A percentile compares a stretch with the other conserved stretches of the same genome.
phyloP scores from a whole-genome alignment of 495 filamentous ascomycete genomes.

The Opeltia flavorubescens region DNA sequence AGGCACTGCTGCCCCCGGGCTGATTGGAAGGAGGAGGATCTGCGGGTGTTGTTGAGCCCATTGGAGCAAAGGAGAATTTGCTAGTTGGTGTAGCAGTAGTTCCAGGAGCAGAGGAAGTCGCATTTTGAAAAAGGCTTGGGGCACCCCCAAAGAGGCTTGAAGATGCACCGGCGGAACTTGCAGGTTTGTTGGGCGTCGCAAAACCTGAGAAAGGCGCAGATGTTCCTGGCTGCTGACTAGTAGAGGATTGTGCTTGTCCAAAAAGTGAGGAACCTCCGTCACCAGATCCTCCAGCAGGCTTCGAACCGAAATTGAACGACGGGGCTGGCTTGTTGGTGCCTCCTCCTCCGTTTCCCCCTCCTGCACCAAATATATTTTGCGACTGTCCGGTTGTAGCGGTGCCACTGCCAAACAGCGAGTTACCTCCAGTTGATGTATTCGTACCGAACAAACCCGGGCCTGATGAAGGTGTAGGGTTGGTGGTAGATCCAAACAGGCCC shows the following conservation, averaged over 20 bases:
- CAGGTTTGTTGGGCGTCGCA: conserved; percentile 27
- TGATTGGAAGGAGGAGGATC: conserved; percentile 20
- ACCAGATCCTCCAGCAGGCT: conserved; percentile 12
- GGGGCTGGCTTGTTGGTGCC: conserved; percentile 4
- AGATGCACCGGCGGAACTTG: conserved; percentile 22
- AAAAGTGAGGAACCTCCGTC: conserved; percentile 31
- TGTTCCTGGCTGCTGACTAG: conserved; percentile 13
- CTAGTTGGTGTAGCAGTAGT: conserved; percentile 15
- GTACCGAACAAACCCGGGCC: conserved; percentile 21
- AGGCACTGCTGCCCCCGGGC: conserved; percentile 3
- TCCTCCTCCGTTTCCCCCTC: background rate
- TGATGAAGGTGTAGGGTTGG: conserved; percentile 4
- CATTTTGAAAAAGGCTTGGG: conserved; percentile 6
- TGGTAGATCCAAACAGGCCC: conserved; percentile 28
- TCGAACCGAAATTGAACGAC: conserved; percentile 1
- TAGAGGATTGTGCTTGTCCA: conserved; percentile 17
- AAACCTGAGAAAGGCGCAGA: conserved; percentile 21
- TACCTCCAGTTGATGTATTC: conserved; percentile 3
- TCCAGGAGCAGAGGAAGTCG: conserved; percentile 6
- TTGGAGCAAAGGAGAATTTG: conserved; percentile 11
- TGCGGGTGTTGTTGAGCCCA: conserved; percentile 25
- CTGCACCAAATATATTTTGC: background rate
- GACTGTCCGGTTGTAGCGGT: background rate
- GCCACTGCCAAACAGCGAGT: background rate
- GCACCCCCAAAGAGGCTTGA: conserved; percentile 37